These are phyloP conservation scores for Trametes cingulata DNA, from an alignment of 768 basidiomycete species.

Conservation along the genomic window DNA sequence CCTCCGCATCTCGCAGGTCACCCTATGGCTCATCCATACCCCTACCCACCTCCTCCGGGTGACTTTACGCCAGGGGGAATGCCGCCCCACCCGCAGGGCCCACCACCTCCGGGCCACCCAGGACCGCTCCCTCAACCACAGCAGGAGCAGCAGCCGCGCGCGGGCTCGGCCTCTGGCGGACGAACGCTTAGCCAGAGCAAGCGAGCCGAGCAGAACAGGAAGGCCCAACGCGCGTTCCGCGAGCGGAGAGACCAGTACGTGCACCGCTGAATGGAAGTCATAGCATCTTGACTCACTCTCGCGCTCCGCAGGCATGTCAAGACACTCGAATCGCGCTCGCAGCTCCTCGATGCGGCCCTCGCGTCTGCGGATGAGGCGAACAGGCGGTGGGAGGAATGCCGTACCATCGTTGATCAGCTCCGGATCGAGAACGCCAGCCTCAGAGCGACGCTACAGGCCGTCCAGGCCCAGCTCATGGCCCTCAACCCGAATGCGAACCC, in stretches of 20 bases:
- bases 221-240: slow-evolving; percentile 89
- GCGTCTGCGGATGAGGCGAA: slow-evolving; percentile 88
- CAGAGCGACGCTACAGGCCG: slow-evolving; percentile 61
- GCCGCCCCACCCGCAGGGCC: slow-evolving; percentile 31
- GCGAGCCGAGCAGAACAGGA: slow-evolving; percentile 92
- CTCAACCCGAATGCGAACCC: slow-evolving; percentile 17
- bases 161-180: slow-evolving; percentile 31
- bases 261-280: neutral
- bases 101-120: slow-evolving; percentile 23
- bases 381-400: slow-evolving; percentile 87
- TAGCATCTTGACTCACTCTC: slow-evolving; percentile 3
- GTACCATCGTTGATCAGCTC: slow-evolving; percentile 85
- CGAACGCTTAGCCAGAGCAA: slow-evolving; percentile 77
- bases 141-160: slow-evolving; percentile 3
- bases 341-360: slow-evolving; percentile 81
- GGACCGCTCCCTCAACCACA: slow-evolving; percentile 20
- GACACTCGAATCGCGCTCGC: slow-evolving; percentile 81
- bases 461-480: slow-evolving; percentile 32
- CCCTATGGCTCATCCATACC: slow-evolving; percentile 37
- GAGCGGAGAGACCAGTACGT: slow-evolving; percentile 88
- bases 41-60: slow-evolving; percentile 41
- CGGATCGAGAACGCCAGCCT: slow-evolving; percentile 82
- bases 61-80: slow-evolving; percentile 60
- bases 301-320: slow-evolving; percentile 69
- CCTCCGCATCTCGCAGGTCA: slow-evolving; percentile 31